Conservation (phyloP, 192 early-diverging fungal species). For the Backusella psychrophila region DNA sequence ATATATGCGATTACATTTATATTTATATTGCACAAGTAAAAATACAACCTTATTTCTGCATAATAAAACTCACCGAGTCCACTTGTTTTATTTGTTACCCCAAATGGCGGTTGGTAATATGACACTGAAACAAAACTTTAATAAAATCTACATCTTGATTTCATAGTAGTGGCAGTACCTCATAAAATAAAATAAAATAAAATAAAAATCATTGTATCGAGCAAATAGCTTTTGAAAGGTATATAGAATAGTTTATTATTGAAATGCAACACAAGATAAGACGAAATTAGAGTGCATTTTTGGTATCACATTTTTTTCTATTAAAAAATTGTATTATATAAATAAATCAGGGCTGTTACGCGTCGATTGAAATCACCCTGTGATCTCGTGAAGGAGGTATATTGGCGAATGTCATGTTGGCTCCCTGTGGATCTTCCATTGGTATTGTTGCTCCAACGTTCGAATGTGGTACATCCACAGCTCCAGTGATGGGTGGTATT, state of each 20-base stretch:
- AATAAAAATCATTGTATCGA: too few species aligned
- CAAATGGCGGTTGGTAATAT: not conserved
- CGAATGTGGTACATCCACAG: not conserved
- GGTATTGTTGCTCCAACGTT: not conserved
- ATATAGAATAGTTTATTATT: not conserved
- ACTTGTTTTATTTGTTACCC: conserved; percentile 5
- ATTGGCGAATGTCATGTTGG: not conserved
- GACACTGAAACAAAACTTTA: not conserved
- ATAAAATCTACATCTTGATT: not conserved
- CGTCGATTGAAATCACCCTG: not conserved
- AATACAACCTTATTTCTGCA: not conserved
- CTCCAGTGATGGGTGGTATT: not conserved
- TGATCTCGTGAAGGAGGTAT: not conserved
- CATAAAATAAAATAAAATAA: too few species aligned
- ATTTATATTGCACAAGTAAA: too few species aligned
- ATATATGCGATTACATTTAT: not conserved
- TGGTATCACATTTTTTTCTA: not conserved
- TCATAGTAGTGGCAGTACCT: too few species aligned
- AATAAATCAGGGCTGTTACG: not conserved
- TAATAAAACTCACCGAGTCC: conserved; percentile 11
- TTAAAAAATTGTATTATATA: not conserved
- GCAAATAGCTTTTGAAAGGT: too few species aligned
- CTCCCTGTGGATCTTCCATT: not conserved
- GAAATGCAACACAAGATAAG: not conserved
- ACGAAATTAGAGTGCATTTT: not conserved